A percentile compares a stretch with the other conserved stretches of the same genome.
Conservation (phyloP, 345 rosid genomes). For the Pugionium cornutum region DNA sequence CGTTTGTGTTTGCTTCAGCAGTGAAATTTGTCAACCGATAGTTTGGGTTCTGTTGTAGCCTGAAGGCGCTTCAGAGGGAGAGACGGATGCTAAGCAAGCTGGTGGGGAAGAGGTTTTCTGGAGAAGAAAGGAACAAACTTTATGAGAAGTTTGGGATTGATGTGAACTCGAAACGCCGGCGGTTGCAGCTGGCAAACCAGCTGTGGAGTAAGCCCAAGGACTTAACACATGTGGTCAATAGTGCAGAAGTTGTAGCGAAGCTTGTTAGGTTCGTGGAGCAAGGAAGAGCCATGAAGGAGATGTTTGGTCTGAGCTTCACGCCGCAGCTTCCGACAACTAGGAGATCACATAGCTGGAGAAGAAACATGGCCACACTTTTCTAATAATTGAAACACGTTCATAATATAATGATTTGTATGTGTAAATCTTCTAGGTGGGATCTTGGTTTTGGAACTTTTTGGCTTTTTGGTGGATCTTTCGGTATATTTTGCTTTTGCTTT, state of each 20-base stretch:
- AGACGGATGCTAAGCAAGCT: conserved; percentile 80
- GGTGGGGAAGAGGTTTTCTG: conserved; percentile 64
- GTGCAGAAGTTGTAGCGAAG: conserved; percentile 79
- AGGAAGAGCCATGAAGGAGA: conserved; percentile 75
- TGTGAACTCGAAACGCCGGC: conserved; percentile 69
- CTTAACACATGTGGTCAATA: conserved; percentile 53
- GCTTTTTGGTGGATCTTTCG: too few relatives aligned
- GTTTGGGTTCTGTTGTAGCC: conserved; percentile 40
- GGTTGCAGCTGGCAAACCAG: conserved; percentile 67
- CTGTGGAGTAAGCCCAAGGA: conserved; percentile 74
- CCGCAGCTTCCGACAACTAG: conserved; percentile 50
- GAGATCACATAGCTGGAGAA: conserved; percentile 69
- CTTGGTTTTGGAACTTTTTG: too few relatives aligned
- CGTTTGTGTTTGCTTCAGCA: background rate
- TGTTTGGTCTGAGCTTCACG: conserved; percentile 90
- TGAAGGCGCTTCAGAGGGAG: conserved; percentile 73
- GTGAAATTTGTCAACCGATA: background rate
- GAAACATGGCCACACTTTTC: conserved; percentile 59
- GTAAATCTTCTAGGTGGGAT: too few relatives aligned
- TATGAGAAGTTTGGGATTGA: conserved; percentile 77
- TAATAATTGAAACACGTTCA: conserved; percentile 31
- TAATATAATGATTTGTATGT: too few relatives aligned
- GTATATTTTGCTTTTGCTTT: too few relatives aligned
- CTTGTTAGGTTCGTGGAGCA: conserved; percentile 75
- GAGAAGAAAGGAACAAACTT: conserved; percentile 64